Evolutionary conservation across 345 rosid species (phyloP), one percentile per base, ranked within the genome.

Genomic region (thale cress (Arabidopsis thaliana)): DNA sequence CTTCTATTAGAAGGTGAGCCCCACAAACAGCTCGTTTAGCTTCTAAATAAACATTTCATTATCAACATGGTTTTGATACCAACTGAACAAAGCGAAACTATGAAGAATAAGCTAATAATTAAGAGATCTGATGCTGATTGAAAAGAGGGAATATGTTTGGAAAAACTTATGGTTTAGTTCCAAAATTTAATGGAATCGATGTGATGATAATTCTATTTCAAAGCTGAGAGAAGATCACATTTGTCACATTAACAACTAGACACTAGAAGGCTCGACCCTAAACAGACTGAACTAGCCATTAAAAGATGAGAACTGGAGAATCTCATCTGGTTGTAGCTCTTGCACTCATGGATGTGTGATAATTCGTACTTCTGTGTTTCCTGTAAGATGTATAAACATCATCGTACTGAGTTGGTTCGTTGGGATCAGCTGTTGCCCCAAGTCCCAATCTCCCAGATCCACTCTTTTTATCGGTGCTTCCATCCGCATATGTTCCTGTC

Each of bases 291-390:
- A 42, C 42, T 42, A 69, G 51, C 49, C 58, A 69, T 34, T 42
- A 33, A n/a, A 60, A 60, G 58, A 52, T 25, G 23, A 51, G 50
- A 67, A 59, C 11, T 41, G 37, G 22, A 67, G 48, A 61, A 51
- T 61, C 74, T 76, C 73, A 91, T 80, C 89, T 86, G 2, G 88
- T 69, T 57, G 87, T 82, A 30, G 97, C 85, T 82, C 93, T 88
- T n/a, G 86, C 95, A 83, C 97, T 93, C 98, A 93, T 88, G 71
- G 97, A 88, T 46, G 96, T 74, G 77, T 96, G 99, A 79, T 91
- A 96, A 59, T 51, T 85, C 45, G 92, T 92, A 84, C 98, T 92
- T 80, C 97, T 82, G 78, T 92, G 96, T 82, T 95, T 95, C 83
- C 98, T 82, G 69, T 95, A 95, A 56, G 97, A 95, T 24, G 96